Conservation (phyloP, 2,329 filamentous ascomycete genomes). For the Aspergillus sp. region DNA sequence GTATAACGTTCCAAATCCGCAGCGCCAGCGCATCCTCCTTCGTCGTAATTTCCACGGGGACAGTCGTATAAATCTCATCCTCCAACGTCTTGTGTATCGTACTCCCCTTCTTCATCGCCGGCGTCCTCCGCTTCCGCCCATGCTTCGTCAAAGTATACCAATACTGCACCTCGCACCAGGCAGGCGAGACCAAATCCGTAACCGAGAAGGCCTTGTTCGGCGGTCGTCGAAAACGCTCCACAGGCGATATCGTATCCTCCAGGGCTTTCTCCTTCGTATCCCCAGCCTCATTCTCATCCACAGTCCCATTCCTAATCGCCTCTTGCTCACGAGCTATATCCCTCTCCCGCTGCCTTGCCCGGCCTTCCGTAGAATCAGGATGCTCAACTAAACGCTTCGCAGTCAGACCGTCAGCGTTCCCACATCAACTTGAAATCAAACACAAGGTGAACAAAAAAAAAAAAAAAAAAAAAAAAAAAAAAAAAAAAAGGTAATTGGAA, state of each 20-base stretch:
- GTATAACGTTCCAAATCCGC: slow-evolving; percentile 85
- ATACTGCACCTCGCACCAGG: slow-evolving; percentile 96
- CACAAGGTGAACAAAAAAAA: slow-evolving; percentile 25
- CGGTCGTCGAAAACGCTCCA: slow-evolving; percentile 75
- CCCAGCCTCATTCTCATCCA: not conserved
- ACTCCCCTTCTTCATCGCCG: slow-evolving; percentile 80
- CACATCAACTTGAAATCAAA: not conserved
- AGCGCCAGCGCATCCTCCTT: slow-evolving; percentile 82
- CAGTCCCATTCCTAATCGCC: slow-evolving; percentile 18
- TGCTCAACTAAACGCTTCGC: slow-evolving; percentile 62
- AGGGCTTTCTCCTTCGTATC: slow-evolving; percentile 18
- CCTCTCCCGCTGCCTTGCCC: slow-evolving; percentile 32
- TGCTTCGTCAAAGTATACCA: slow-evolving; percentile 79
- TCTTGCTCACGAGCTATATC: slow-evolving; percentile 26
- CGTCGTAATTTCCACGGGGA: slow-evolving; percentile 68
- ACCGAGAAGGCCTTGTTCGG: slow-evolving; percentile 81
- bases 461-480: slow-evolving; percentile 40
- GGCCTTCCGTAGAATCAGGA: slow-evolving; percentile 37
- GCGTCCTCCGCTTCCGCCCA: slow-evolving; percentile 72
- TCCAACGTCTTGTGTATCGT: slow-evolving; percentile 81
- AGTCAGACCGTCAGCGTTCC: slow-evolving; percentile 58
- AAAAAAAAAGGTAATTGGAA: slow-evolving; percentile 34
- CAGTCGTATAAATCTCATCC: slow-evolving; percentile 76
- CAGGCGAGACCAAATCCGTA: slow-evolving; percentile 80
- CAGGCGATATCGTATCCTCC: slow-evolving; percentile 57